phyloP scores from a whole-genome alignment of 176 grass and related monocot genomes.

The Bolboschoenus planiculmis region DNA sequence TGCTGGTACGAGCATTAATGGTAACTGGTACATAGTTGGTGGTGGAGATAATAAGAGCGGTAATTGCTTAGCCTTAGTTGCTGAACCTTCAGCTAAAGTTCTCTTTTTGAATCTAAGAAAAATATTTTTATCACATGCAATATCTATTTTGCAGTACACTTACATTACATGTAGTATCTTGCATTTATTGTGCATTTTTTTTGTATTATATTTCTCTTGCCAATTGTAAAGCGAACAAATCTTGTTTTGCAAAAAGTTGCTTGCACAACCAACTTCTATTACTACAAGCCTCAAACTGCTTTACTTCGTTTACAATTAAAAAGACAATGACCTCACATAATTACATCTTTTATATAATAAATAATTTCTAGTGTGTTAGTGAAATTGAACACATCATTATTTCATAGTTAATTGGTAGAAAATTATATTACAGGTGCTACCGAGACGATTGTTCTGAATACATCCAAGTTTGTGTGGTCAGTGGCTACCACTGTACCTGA shows the following conservation, averaged over 20 bases:
- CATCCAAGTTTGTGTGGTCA: slow-evolving; percentile 87
- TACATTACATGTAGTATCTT: neutral
- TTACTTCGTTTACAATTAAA: neutral
- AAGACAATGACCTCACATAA: neutral
- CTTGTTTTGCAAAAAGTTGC: neutral
- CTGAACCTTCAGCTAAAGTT: neutral
- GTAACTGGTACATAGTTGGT: slow-evolving; percentile 96
- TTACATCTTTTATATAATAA: neutral
- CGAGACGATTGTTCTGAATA: slow-evolving; percentile 74
- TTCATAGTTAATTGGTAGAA: neutral
- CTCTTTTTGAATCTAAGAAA: neutral
- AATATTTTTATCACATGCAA: neutral
- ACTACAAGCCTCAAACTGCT: neutral
- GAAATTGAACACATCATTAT: neutral
- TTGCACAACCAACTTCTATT: neutral
- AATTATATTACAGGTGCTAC: slow-evolving; percentile 54
- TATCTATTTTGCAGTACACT: neutral
- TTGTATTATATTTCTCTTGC: neutral
- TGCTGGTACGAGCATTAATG: slow-evolving; percentile 68
- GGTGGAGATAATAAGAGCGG: slow-evolving; percentile 95
- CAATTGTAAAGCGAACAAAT: neutral
- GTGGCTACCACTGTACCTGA: slow-evolving; percentile 54
- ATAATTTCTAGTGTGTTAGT: neutral
- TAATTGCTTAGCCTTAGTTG: slow-evolving; percentile 30
- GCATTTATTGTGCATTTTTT: neutral